Conservation (phyloP, 305 asterid genomes). For the Solanum hybrid region DNA sequence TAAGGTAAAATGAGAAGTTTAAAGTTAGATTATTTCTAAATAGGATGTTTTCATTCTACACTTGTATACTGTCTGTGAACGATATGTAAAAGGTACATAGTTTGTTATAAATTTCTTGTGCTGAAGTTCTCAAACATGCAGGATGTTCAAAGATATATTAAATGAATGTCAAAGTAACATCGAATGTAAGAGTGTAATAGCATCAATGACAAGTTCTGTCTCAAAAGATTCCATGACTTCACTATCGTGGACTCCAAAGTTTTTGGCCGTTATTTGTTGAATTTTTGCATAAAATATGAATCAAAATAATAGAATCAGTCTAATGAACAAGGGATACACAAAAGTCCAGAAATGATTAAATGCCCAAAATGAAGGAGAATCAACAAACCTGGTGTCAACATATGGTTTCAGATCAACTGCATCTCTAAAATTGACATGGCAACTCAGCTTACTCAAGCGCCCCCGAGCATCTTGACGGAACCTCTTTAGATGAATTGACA, state of each 20-base stretch:
- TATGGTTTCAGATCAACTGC: conserved; percentile 60
- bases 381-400: conserved; percentile 59
- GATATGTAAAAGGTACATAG: neutral
- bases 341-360: neutral
- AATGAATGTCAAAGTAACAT: neutral
- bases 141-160: neutral
- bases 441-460: conserved; percentile 72
- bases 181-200: neutral
- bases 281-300: neutral
- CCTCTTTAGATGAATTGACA: conserved; percentile 83
- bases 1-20: neutral
- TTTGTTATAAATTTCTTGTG: neutral
- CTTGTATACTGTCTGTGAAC: neutral
- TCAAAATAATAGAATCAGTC: neutral
- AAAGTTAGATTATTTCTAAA: neutral
- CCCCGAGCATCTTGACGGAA: conserved; percentile 86
- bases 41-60: neutral
- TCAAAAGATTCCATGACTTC: neutral
- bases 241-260: neutral
- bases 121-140: neutral
- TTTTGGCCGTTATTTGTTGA: neutral
- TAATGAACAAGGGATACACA: neutral
- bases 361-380: neutral
- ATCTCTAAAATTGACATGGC: conserved; percentile 66
- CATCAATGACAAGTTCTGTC: neutral